Evolutionary conservation across 495 filamentous ascomycete species (phyloP), one percentile per base, ranked within the genome.

Genomic region (Thozetella sp.): DNA sequence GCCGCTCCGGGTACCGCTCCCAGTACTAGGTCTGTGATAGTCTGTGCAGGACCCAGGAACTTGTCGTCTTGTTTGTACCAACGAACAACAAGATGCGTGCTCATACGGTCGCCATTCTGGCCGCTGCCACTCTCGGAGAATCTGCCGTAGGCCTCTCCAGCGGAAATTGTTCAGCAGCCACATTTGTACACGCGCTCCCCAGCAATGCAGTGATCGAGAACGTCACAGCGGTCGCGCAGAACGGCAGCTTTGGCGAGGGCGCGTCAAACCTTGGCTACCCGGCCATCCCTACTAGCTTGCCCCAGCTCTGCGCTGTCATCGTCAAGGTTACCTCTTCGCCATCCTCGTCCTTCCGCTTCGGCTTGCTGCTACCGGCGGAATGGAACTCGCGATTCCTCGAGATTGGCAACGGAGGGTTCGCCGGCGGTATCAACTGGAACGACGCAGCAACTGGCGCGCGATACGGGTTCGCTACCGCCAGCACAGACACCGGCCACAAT

Each of bases 401-500:
- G 0, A 70, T 76, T 6, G 83, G 83, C 0, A 83, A 83, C 61
- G 78, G 80, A 25, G 83, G 78, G 0, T 83, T 80, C 56, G 76
- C 72, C 11, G 80, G 82, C 13, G 83, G 83, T 0, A 80, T 84
- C 62, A 82, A 82, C 58, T 83, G 76, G 76, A 63, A 76, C 19
- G 81, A 85, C 57, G 82, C 84, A 77, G 80, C 71, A 4, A 69
- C 69, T 0, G 77, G 76, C 4, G 65, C 66, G 0, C 61, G 69
- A 0, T 79, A 82, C 53, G 83, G 83, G 23, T 82, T 82, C 56
- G 82, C 84, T 3, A 64, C 72, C 26, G 72, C 84, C 53, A 82
- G 81, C 11, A 88, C 83, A 0, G 78, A 86, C 59, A 84, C 80
- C 2, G 85, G 83, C 3, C 83, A 88, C 64, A 78, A 77, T 56